Percentiles rank a stretch among this genome's conserved stretches.
Evolutionary conservation across 352 stramenopile genomes (phyloP).

Genomic region (Blastocystis sp.): DNA sequence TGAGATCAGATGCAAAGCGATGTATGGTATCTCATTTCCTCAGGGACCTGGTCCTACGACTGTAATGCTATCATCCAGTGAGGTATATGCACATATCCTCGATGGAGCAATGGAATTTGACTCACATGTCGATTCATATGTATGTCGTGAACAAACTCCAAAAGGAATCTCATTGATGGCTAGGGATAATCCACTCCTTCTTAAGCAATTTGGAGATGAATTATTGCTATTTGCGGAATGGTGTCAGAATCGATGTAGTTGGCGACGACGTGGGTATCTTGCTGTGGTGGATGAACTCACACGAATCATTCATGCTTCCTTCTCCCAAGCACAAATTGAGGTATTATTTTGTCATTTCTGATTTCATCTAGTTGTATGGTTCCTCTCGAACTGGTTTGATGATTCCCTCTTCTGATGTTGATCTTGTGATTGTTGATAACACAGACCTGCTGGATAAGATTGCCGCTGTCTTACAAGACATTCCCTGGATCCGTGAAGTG

Average conservation of each 20-base stretch:
- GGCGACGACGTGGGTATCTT: conserved; percentile 43
- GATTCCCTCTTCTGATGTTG: conserved; percentile 55
- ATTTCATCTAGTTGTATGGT: conserved; percentile 14
- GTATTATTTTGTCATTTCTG: neutral
- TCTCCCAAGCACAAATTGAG: conserved; percentile 41
- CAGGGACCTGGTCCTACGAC: neutral
- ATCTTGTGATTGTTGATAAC: conserved; percentile 53
- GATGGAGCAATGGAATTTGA: conserved; percentile 23
- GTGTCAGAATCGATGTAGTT: conserved; percentile 42
- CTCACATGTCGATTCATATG: neutral
- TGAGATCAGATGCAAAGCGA: neutral
- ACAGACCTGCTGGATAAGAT: conserved; percentile 24
- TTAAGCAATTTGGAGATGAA: neutral
- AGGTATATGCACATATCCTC: neutral
- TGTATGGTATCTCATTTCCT: conserved; percentile 23
- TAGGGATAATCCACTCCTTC: neutral
- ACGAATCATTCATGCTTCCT: conserved; percentile 41
- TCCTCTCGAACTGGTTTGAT: conserved; percentile 38
- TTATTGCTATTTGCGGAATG: conserved; percentile 51
- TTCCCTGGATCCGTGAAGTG: conserved; percentile 43
- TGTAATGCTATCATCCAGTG: neutral
- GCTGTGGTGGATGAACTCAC: conserved; percentile 51
- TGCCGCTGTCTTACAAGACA: neutral
- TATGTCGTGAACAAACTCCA: neutral
- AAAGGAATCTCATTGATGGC: conserved; percentile 11